These are phyloP conservation scores for Solanum pimpinellifolium DNA, from an alignment of 257 asterid genomes.

Conservation along the genomic window DNA sequence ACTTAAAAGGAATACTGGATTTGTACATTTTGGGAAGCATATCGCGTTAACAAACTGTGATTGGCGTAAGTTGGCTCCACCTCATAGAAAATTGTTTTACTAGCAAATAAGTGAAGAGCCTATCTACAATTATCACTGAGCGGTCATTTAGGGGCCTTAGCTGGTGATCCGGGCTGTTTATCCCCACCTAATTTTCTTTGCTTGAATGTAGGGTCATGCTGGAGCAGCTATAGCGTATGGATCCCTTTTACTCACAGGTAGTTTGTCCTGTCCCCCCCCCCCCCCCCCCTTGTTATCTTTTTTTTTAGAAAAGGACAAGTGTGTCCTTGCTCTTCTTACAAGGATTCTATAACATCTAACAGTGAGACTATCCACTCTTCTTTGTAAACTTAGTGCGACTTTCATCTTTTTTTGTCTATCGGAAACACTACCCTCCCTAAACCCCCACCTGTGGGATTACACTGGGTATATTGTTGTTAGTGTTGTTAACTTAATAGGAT, in stretches of 20 bases:
- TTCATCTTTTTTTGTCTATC: neutral
- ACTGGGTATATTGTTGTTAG: neutral
- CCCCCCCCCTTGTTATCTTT: neutral
- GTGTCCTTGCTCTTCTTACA: neutral
- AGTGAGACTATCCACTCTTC: neutral
- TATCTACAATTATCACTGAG: neutral
- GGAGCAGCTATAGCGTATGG: conserved; percentile 93
- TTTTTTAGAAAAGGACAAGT: neutral
- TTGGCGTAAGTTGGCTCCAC: neutral
- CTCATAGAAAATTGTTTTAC: neutral
- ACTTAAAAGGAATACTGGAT: neutral
- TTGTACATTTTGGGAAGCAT: neutral
- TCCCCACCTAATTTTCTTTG: conserved; percentile 1
- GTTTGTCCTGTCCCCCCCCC: neutral
- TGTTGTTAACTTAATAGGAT: neutral
- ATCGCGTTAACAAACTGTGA: neutral
- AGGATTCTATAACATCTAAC: neutral
- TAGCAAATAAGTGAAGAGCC: neutral
- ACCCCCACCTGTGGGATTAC: neutral
- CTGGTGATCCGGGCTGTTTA: too few species aligned
- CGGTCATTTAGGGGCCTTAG: too few species aligned
- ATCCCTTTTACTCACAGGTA: conserved; percentile 79
- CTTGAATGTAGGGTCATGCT: conserved; percentile 58
- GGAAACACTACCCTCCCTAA: neutral
- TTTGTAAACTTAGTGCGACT: neutral